Evolutionary conservation across 2,329 filamentous ascomycete genomes (phyloP).

Genomic region (Verticillium albo-atrum): DNA sequence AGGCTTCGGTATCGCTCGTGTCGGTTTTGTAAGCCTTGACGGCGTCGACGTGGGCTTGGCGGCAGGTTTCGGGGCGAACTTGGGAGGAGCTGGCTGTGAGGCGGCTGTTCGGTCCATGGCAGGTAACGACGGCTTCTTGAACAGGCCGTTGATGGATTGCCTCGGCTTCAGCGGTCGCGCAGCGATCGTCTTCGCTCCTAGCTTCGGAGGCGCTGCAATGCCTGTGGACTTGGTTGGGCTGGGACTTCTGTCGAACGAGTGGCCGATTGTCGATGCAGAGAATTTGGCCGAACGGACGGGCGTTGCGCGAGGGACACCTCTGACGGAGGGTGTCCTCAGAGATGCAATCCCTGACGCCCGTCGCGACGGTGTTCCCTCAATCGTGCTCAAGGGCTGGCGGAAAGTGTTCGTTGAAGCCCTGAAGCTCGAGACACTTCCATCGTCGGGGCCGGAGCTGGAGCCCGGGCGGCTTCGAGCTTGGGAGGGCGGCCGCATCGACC

Average conservation of each 20-base stretch:
- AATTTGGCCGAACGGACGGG: conserved; percentile 11
- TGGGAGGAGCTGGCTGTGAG: conserved; percentile 9
- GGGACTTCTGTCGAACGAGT: conserved; percentile 26
- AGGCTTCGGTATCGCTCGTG: not conserved
- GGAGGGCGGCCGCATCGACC: conserved; percentile 46
- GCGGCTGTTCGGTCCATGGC: conserved; percentile 26
- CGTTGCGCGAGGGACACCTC: conserved; percentile 15
- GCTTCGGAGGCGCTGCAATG: conserved; percentile 25
- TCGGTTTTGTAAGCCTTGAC: not conserved
- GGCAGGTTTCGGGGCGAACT: conserved; percentile 2
- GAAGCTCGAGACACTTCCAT: conserved; percentile 31
- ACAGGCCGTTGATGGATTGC: conserved; percentile 48
- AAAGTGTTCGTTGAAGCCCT: conserved; percentile 39
- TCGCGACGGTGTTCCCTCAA: conserved; percentile 37
- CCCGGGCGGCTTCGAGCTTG: conserved; percentile 49
- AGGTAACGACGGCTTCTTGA: conserved; percentile 50
- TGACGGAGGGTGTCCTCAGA: conserved; percentile 27
- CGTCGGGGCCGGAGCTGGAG: conserved; percentile 47
- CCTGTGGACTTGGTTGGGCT: conserved; percentile 32
- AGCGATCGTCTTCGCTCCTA: conserved; percentile 42
- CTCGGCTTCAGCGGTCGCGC: conserved; percentile 43
- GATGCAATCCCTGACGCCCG: conserved; percentile 26
- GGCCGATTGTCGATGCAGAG: conserved; percentile 23
- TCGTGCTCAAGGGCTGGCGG: conserved; percentile 35
- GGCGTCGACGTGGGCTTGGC: not conserved